These are phyloP conservation scores for Lentinula lateritia DNA, from an alignment of 768 basidiomycete genomes.

Conservation along the genomic window DNA sequence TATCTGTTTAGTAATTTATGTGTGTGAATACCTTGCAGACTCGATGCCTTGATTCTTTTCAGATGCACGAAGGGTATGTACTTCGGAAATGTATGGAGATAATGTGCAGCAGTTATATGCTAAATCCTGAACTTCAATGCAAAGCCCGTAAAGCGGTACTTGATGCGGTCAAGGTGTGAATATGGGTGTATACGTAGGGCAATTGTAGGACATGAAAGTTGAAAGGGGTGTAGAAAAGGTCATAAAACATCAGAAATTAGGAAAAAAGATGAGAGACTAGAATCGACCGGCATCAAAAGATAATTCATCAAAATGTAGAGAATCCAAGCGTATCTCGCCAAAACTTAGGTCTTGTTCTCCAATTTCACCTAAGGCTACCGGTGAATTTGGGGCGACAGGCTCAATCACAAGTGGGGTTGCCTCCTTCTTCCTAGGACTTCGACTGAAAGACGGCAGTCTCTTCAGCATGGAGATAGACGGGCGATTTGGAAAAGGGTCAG, in stretches of 20 bases:
- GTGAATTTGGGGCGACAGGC: not conserved
- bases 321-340: conserved; percentile 40
- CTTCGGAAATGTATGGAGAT: not conserved
- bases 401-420: not conserved
- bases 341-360: conserved; percentile 25
- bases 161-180: too few relatives aligned
- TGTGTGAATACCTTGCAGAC: not conserved
- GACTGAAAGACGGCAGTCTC: conserved; percentile 5
- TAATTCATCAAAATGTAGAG: conserved; percentile 44
- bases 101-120: not conserved
- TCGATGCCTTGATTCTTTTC: not conserved
- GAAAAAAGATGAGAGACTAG: conserved; percentile 8
- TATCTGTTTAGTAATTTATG: not conserved
- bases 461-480: conserved; percentile 1
- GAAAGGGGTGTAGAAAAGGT: not conserved
- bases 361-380: not conserved
- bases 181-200: too few relatives aligned
- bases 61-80: not conserved
- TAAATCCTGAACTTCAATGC: not conserved
- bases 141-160: not conserved
- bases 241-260: not conserved
- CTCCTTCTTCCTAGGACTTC: not conserved
- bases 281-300: conserved; percentile 38
- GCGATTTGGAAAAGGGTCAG: not conserved
- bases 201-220: not conserved